These are phyloP conservation scores for Crithidia acanthocephali DNA, from an alignment of 208 protist genomes.

Conservation along the genomic window DNA sequence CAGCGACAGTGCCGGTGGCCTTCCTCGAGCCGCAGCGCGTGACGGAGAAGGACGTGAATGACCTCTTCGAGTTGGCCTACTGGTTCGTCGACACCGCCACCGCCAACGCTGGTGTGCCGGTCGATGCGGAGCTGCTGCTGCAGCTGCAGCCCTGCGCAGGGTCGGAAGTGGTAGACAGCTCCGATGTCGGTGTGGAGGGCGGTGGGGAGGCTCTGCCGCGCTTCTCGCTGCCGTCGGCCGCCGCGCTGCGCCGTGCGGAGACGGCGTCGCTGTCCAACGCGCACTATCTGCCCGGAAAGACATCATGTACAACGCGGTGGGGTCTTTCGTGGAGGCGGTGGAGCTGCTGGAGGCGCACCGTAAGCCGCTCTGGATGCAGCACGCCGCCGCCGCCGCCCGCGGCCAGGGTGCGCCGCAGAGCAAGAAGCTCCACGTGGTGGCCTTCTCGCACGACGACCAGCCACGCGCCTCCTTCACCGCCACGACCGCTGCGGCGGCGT, in stretches of 20 bases:
- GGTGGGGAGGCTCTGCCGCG: not conserved
- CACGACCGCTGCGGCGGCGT: not conserved
- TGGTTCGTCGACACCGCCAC: constrained; percentile 87
- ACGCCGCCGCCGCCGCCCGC: not conserved
- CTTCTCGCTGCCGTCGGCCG: not conserved
- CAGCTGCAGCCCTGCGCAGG: not conserved
- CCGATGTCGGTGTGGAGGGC: not conserved
- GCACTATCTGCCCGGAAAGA: constrained; percentile 26
- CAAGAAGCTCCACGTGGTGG: not conserved
- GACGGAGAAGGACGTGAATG: constrained; percentile 68
- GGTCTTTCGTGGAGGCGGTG: constrained; percentile 25
- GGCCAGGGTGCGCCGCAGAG: not conserved
- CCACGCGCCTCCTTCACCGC: not conserved
- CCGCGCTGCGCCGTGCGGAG: not conserved
- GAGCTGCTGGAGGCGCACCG: constrained; percentile 29
- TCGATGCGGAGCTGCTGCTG: constrained; percentile 34
- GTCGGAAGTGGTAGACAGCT: not conserved
- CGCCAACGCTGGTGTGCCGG: constrained; percentile 67
- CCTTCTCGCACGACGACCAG: not conserved
- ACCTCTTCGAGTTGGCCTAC: constrained; percentile 72
- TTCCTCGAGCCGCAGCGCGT: constrained; percentile 47
- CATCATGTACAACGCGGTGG: constrained; percentile 14
- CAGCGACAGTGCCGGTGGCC: constrained; percentile 4
- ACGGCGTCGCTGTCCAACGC: not conserved
- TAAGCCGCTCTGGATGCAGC: constrained; percentile 20